Evolutionary conservation across 306 rosid species (phyloP), one percentile per base, ranked within the genome.

Genomic region (Prunus dulcis): DNA sequence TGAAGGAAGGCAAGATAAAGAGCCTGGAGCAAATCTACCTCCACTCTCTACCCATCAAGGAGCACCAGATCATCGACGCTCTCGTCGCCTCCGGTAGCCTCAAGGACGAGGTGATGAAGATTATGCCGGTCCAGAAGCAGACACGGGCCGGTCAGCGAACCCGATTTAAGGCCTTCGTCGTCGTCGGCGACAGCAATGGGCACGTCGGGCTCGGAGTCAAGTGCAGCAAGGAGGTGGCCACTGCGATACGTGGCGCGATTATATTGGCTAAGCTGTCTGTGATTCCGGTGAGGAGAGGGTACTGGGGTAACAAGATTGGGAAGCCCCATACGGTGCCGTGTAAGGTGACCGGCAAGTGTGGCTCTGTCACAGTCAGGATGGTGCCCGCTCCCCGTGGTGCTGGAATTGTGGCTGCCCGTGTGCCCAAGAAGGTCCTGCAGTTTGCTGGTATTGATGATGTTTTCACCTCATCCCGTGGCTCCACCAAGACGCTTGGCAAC

Each of bases 221-320:
- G 87, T 91, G 96, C 56, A 89, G 92, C 82, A 91, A 91, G 84
- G 96, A 91, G 62, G 93, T 91, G 0, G 96, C 96, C 0, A 91
- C 93, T 0, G 93, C 93, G 3, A 89, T 89, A 25, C 86, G 93
- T 11, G 93, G 93, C 0, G 76, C 87, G 4, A 91, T 91, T 1
- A 91, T 91, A 1, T 56, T 91, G 28, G 96, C 96, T 0, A 91
- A 91, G 85, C 81, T 91, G 3, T 89, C 93, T 0, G 87, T 91
- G 4, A 82, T 91, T 49, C 97, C 93, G 0, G 91, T 91, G 9
- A 87, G 93, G 73, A 83, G 90, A 41, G 93, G 93, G 0, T 91
- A 89, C 50, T 91, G 96, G 96, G 93, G 93, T 0, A 91, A 91
- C 83, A 91, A 89, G 91, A 91, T 91, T 18, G 93, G 97, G 2